Base-by-base conservation (phyloP, 495 filamentous ascomycete species). In the Apodospora peruviana region DNA sequence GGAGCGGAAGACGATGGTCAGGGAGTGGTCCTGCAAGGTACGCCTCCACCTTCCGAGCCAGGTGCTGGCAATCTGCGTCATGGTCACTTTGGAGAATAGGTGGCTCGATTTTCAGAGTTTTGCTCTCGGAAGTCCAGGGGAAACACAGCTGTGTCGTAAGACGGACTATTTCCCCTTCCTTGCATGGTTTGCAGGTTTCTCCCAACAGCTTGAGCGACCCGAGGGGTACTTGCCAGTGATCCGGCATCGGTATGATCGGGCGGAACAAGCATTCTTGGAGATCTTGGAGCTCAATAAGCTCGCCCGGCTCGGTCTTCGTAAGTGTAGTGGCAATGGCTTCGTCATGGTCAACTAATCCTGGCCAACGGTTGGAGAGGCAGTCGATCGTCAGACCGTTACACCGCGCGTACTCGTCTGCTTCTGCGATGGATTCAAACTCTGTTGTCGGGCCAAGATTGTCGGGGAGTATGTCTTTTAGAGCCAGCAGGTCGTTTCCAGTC, bases 21-120 rank as follows among this genome's bases (percentile, higher is more conserved):
- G 64, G 48, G 23, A 78, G 50, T 7, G 65, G 46, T 3, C 57
- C 47, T 20, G 69, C 51, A 19, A 45, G 53, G 24, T 59, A 65
- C 11, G 59, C 51, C 20, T 56, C 48, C 5, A 77, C 52, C 38
- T 58, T 51, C 22, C 59, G 58, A 3, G 56, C 54, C 24, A 74
- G 57, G 19, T 64, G 52, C 23, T 57, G 57, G 29, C 68, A 65
- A 47, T 82, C 75, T 9, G 57, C 55, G 3, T 75, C 72, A 47
- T 74, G 66, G 51, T 81, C 74, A 17, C 62, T 74, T 8, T 54
- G 57, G 8, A 86, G 70, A 0, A 78, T 48, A 0, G 81, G 79
- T 1, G 58, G 27, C 14, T 85, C 79, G 2, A 82, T 12, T 50
- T 77, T 82, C 16, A 78, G 39, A 9, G 50, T 45, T 18, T 56